Conservation (phyloP, 306 rosid species). For the Lathyrus tuberosus region DNA sequence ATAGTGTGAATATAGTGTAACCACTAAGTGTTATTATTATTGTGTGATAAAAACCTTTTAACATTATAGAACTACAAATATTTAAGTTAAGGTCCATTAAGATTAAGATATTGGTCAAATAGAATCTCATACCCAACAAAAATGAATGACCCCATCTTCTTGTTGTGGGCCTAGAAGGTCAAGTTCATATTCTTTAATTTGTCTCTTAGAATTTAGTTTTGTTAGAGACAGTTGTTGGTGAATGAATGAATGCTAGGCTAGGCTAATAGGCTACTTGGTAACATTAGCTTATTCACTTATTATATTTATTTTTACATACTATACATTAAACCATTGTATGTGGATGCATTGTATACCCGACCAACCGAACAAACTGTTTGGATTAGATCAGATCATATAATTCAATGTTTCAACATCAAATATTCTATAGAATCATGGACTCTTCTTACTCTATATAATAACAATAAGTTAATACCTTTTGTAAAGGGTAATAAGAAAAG, state of each 20-base stretch:
- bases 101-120: slow-evolving; percentile 33
- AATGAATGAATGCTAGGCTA: not conserved
- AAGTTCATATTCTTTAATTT: slow-evolving; percentile 27
- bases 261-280: slow-evolving; percentile 27
- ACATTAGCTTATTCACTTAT: not conserved
- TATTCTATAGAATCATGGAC: slow-evolving; percentile 52
- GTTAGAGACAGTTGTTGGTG: not conserved
- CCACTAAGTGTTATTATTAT: too few species aligned
- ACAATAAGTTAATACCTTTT: slow-evolving; percentile 36
- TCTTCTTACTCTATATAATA: slow-evolving; percentile 32
- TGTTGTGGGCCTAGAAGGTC: slow-evolving; percentile 15
- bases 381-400: slow-evolving; percentile 51
- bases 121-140: slow-evolving; percentile 27
- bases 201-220: slow-evolving; percentile 33
- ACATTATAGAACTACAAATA: too few species aligned
- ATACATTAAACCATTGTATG: slow-evolving; percentile 3
- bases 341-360: slow-evolving; percentile 51
- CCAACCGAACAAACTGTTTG: slow-evolving; percentile 58
- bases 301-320: not conserved
- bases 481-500: slow-evolving; percentile 26
- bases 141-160: slow-evolving; percentile 3
- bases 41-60: too few species aligned
- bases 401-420: slow-evolving; percentile 50
- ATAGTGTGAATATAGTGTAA: too few species aligned
- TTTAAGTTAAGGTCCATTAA: slow-evolving; percentile 14